A percentile compares a stretch with the other conserved stretches of the same genome.
These are phyloP conservation scores for Chrysoporthe deuterocubensis DNA, from an alignment of 2,329 filamentous ascomycete species.

Conservation along the genomic window DNA sequence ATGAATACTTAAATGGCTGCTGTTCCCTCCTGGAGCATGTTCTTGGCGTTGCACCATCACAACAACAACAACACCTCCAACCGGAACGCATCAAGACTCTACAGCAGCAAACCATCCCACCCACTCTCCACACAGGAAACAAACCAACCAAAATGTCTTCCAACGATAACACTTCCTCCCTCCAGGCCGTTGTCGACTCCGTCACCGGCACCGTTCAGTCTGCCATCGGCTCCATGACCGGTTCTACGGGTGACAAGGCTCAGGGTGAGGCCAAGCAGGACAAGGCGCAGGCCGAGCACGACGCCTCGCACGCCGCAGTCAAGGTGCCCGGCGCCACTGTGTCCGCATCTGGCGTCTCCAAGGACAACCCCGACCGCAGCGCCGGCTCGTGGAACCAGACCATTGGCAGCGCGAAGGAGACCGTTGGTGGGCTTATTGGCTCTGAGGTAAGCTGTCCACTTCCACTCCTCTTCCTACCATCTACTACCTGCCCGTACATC, in stretches of 20 bases:
- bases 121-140: conserved; percentile 31
- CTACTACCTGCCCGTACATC: background rate
- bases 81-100: background rate
- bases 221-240: conserved; percentile 72
- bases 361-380: conserved; percentile 73
- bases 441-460: conserved; percentile 58
- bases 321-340: conserved; percentile 76
- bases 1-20: conserved; percentile 8
- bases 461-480: background rate
- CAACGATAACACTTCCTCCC: conserved; percentile 67
- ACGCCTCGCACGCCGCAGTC: conserved; percentile 73
- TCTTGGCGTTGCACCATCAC: background rate
- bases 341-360: conserved; percentile 70
- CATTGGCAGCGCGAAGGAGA: conserved; percentile 82
- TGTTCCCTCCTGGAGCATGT: background rate
- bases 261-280: conserved; percentile 69
- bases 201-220: conserved; percentile 75
- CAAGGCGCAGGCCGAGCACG: conserved; percentile 68
- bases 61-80: conserved; percentile 9
- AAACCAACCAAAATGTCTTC: conserved; percentile 43
- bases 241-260: conserved; percentile 68
- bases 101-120: conserved; percentile 29
- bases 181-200: conserved; percentile 76
- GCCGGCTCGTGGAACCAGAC: conserved; percentile 86
- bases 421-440: conserved; percentile 75